Evolutionary conservation across 2,329 filamentous ascomycete species (phyloP).

Genomic region (Pseudogymnoascus sp.): DNA sequence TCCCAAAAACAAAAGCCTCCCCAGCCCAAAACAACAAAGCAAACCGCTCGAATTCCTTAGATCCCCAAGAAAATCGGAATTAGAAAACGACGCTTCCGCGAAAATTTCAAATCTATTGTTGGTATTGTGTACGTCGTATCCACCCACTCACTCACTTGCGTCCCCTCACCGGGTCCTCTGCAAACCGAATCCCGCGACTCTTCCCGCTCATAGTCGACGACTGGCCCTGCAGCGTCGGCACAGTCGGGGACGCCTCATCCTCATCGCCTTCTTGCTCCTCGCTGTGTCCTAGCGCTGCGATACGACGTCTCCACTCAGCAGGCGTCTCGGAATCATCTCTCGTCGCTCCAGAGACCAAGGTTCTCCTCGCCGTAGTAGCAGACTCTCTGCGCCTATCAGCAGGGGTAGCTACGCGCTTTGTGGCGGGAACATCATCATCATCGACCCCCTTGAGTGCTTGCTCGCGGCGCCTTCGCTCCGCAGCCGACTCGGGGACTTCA

Average conservation of each 20-base stretch:
- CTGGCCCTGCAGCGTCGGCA: slow-evolving; percentile 28
- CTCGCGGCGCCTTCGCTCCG: slow-evolving; percentile 61
- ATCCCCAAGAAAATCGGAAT: neutral
- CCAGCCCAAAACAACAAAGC: neutral
- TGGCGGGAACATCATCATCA: slow-evolving; percentile 33
- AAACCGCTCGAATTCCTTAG: neutral
- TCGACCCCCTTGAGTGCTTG: slow-evolving; percentile 44
- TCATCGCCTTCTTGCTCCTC: slow-evolving; percentile 13
- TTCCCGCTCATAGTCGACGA: slow-evolving; percentile 25
- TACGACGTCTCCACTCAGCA: slow-evolving; percentile 65
- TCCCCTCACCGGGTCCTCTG: slow-evolving; percentile 29
- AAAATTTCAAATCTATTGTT: slow-evolving; percentile 6
- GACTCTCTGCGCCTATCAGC: slow-evolving; percentile 8
- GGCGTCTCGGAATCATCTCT: slow-evolving; percentile 58
- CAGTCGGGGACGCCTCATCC: slow-evolving; percentile 22
- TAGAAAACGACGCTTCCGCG: neutral
- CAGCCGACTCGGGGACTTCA: slow-evolving; percentile 54
- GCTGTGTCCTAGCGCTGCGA: slow-evolving; percentile 64
- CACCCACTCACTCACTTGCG: neutral
- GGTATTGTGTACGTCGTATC: neutral
- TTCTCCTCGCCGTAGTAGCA: neutral
- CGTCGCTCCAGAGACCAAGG: slow-evolving; percentile 14
- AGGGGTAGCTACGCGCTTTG: neutral
- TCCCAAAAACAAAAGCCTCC: neutral
- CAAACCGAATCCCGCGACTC: slow-evolving; percentile 30